These are phyloP conservation scores for Mallotus japonicus DNA, from an alignment of 441 rosid species.

Conservation along the genomic window DNA sequence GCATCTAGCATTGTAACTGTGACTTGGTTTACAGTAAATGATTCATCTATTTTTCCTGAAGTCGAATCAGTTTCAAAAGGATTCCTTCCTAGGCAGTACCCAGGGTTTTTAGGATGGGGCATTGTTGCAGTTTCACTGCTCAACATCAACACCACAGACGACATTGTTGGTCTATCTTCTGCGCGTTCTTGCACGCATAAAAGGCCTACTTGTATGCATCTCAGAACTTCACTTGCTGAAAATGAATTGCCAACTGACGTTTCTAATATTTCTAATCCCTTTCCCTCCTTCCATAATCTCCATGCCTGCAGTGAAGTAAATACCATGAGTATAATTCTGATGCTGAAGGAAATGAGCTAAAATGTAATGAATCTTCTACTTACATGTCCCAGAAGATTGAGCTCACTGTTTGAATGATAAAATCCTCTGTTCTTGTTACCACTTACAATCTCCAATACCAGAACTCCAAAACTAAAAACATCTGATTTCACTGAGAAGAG, in stretches of 20 bases:
- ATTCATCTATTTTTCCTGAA: conserved; percentile 51
- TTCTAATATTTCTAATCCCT: conserved; percentile 49
- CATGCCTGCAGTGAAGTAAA: conserved; percentile 44
- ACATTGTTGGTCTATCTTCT: conserved; percentile 68
- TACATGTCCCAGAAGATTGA: conserved; percentile 46
- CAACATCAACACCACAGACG: conserved; percentile 56
- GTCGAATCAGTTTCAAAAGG: conserved; percentile 62
- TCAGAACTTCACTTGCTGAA: conserved; percentile 44
- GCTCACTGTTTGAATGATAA: conserved; percentile 28
- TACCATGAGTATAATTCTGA: background rate
- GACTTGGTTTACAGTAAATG: conserved; percentile 75
- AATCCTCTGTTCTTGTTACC: conserved; percentile 34
- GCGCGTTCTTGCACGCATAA: conserved; percentile 72
- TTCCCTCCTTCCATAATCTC: conserved; percentile 67
- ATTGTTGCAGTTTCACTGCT: conserved; percentile 57
- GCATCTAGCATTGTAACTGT: conserved; percentile 67
- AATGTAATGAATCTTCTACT: conserved; percentile 20
- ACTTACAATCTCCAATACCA: conserved; percentile 35
- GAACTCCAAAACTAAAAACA: conserved; percentile 38
- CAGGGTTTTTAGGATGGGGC: conserved; percentile 65
- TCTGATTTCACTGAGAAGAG: conserved; percentile 36
- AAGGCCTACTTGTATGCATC: conserved; percentile 78
- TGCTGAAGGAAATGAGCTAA: background rate
- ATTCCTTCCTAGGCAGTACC: conserved; percentile 59
- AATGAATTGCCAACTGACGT: conserved; percentile 32